Conservation (phyloP, 257 asterid genomes). For the Solanum gracilifrons region DNA sequence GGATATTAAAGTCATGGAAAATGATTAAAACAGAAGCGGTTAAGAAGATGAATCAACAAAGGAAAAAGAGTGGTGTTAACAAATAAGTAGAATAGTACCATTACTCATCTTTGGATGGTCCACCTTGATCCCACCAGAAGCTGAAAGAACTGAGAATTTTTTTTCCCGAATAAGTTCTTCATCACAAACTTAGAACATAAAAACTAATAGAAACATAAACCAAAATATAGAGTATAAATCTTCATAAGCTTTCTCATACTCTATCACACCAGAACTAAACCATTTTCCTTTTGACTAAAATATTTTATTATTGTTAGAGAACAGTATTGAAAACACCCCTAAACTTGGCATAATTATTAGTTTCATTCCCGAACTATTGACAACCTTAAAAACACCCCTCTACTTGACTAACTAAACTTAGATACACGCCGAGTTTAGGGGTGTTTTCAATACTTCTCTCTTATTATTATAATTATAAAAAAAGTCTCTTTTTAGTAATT, state of each 20-base stretch:
- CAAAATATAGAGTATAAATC: background rate
- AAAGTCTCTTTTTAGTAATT: background rate
- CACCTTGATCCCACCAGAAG: slow-evolving; percentile 89
- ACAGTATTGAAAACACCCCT: background rate
- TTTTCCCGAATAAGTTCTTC: slow-evolving; percentile 5
- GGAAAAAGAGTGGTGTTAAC: background rate
- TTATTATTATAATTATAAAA: background rate
- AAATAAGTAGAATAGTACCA: slow-evolving; percentile 33
- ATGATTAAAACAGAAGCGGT: background rate
- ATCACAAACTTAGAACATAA: background rate
- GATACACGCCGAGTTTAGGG: background rate
- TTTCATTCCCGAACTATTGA: background rate
- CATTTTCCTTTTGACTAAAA: background rate
- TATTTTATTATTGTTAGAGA: background rate
- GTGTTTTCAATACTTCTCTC: background rate
- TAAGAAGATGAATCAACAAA: background rate
- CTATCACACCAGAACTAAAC: background rate
- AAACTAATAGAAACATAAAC: background rate
- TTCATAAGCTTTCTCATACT: background rate
- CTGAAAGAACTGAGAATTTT: slow-evolving; percentile 68
- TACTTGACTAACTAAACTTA: background rate
- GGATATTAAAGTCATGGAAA: background rate
- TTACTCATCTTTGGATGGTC: slow-evolving; percentile 75
- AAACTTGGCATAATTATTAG: background rate
- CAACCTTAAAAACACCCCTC: background rate